Evolutionary conservation across 306 rosid species (phyloP), one percentile per base, ranked within the genome.

Genomic region (Prunus mira): DNA sequence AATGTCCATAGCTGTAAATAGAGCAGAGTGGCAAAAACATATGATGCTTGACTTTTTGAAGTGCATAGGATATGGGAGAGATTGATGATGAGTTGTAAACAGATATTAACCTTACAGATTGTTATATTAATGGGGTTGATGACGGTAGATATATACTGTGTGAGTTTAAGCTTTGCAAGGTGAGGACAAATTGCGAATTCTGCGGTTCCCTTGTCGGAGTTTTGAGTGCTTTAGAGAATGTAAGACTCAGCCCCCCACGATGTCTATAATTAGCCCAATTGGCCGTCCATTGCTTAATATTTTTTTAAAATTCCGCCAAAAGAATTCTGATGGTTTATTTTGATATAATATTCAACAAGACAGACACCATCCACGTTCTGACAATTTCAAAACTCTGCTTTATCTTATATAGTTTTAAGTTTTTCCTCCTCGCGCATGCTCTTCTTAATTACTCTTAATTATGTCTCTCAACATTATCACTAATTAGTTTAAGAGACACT

Each of bases 361-460:
- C 89, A 61, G 84, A 84, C 89, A 61, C 65, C 47, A 64, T 80
- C 88, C 97, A 92, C 91, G 95, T 90, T 87, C 91, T 80, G 77
- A 61, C 82, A 74, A 30, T 74, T 30, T 76, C 75, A 82, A 47
- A 82, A 7, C 43, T 38, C 43, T 38, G 43, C 43, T 38, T 38
- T 38, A 38, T 38, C 43, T 38, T 38, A 38, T 6, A 38, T 38
- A 38, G 9, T 38, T 38, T 38, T 7, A 7, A 38, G 43, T 14
- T 15, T 15, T 17, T 63, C n/a, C n/a, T 18, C 19, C 24, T 12
- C 3, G 45, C 46, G 55, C 79, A 54, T 69, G 65, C 65, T 27
- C 19, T 17, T 30, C 4, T 27, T 71, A 50, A 63, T 7, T 19
- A 67, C 61, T 64, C 71, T 8, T 27, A 24, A 43, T 69, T 4